Percentiles rank a stretch among this genome's conserved stretches.
These are phyloP conservation scores for Pneumocystis murina DNA, from an alignment of 1,139 yeast genomes.

Conservation along the genomic window DNA sequence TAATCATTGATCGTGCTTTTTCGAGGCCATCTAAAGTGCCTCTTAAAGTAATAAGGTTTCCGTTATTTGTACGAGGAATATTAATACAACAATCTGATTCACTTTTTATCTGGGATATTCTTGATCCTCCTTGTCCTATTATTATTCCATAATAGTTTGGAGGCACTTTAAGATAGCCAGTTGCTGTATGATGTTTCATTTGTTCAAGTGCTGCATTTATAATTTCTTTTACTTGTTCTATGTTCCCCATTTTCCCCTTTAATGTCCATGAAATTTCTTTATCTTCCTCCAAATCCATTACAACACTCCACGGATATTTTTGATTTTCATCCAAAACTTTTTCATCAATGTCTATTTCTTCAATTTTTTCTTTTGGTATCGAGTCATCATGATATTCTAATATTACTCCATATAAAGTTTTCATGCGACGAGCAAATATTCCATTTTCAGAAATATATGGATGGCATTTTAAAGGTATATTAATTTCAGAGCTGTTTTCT, in stretches of 20 bases:
- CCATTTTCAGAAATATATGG: constrained; percentile 26
- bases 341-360: constrained; percentile 9
- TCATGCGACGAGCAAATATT: constrained; percentile 43
- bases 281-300: constrained; percentile 27
- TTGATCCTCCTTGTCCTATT: constrained; percentile 66
- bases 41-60: constrained; percentile 21
- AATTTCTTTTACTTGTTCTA: constrained; percentile 25
- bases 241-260: constrained; percentile 19
- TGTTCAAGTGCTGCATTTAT: constrained; percentile 18
- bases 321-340: background rate
- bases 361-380: constrained; percentile 8
- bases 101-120: constrained; percentile 47
- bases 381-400: constrained; percentile 43
- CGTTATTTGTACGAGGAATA: constrained; percentile 42
- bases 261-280: constrained; percentile 20
- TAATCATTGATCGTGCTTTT: constrained; percentile 23
- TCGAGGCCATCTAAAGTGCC: constrained; percentile 32
- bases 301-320: constrained; percentile 15
- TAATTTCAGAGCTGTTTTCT: background rate
- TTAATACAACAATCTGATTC: constrained; percentile 44
- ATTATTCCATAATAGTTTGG: constrained; percentile 40
- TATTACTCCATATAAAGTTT: constrained; percentile 41
- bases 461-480: background rate
- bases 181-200: constrained; percentile 22
- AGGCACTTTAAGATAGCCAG: constrained; percentile 38